A percentile compares a stretch with the other conserved stretches of the same genome.
phyloP scores from a whole-genome alignment of 805 yeast species.

The Schwanniomyces pseudopolymorphus region DNA sequence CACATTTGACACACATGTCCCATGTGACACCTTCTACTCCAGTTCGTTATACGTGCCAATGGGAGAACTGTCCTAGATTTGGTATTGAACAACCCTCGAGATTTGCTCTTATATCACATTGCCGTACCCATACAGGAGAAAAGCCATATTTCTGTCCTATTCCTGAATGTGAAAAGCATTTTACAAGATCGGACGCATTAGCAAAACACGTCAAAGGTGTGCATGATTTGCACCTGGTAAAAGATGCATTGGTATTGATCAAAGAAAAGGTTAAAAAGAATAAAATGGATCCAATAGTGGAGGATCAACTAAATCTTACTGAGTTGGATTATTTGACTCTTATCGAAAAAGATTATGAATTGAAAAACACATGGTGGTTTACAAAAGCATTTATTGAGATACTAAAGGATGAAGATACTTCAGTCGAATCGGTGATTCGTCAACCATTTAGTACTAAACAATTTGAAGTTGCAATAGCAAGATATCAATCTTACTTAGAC shows the following conservation, averaged over 20 bases:
- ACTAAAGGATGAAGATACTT: constrained; percentile 15
- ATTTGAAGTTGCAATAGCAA: constrained; percentile 29
- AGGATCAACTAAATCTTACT: constrained; percentile 21
- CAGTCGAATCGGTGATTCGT: constrained; percentile 17
- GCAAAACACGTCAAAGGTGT: constrained; percentile 61
- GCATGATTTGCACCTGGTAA: constrained; percentile 50
- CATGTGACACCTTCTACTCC: constrained; percentile 19
- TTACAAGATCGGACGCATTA: constrained; percentile 60
- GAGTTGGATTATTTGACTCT: constrained; percentile 29
- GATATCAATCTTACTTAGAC: constrained; percentile 27
- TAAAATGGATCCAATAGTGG: constrained; percentile 21
- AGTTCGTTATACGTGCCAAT: constrained; percentile 52
- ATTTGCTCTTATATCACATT: constrained; percentile 60
- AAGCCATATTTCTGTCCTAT: constrained; percentile 63
- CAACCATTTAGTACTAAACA: constrained; percentile 35
- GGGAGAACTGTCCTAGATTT: constrained; percentile 57
- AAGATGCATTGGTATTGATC: constrained; percentile 31
- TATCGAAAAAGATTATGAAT: constrained; percentile 32
- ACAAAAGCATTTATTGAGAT: constrained; percentile 25
- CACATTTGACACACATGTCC: constrained; percentile 25
- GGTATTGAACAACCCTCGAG: constrained; percentile 54
- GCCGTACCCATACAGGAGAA: constrained; percentile 66
- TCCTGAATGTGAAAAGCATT: constrained; percentile 64
- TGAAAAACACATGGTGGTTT: constrained; percentile 45
- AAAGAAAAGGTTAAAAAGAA: constrained; percentile 31